These are phyloP conservation scores for Gossypium raimondii DNA, from an alignment of 345 rosid genomes.

Conservation along the genomic window DNA sequence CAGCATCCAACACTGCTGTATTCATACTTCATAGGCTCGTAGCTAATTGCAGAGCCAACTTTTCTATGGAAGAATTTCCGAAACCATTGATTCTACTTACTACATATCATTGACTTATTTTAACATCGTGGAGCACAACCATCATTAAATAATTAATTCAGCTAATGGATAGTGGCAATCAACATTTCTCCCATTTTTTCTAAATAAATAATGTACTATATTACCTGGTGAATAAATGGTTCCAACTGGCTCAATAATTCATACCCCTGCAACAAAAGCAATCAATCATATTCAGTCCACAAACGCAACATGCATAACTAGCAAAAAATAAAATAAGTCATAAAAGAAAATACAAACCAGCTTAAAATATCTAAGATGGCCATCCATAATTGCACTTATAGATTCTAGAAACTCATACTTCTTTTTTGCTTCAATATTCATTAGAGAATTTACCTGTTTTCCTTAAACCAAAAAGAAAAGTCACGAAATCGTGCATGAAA, in stretches of 20 bases:
- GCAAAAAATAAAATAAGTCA: background rate
- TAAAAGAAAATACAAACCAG: constrained; percentile 43
- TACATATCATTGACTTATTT: background rate
- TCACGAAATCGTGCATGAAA: constrained; percentile 26
- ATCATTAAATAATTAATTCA: background rate
- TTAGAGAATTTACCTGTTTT: constrained; percentile 76
- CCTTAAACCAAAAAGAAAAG: constrained; percentile 46
- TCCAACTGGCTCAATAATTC: constrained; percentile 71
- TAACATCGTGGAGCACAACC: background rate
- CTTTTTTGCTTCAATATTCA: constrained; percentile 81
- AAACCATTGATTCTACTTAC: constrained; percentile 2
- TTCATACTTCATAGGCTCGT: background rate
- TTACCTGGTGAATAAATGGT: constrained; percentile 85
- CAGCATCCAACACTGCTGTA: background rate
- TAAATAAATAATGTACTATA: background rate
- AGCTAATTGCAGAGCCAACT: background rate
- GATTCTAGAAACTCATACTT: constrained; percentile 89
- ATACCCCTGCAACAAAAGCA: constrained; percentile 49
- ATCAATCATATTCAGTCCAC: constrained; percentile 23
- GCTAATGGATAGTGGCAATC: background rate
- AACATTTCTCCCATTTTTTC: background rate
- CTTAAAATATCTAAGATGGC: constrained; percentile 80
- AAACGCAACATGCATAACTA: background rate
- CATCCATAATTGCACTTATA: constrained; percentile 86
- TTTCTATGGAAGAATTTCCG: background rate